Conservation (phyloP, 1,284 basidiomycete genomes). For the Athelia psychrophila region DNA sequence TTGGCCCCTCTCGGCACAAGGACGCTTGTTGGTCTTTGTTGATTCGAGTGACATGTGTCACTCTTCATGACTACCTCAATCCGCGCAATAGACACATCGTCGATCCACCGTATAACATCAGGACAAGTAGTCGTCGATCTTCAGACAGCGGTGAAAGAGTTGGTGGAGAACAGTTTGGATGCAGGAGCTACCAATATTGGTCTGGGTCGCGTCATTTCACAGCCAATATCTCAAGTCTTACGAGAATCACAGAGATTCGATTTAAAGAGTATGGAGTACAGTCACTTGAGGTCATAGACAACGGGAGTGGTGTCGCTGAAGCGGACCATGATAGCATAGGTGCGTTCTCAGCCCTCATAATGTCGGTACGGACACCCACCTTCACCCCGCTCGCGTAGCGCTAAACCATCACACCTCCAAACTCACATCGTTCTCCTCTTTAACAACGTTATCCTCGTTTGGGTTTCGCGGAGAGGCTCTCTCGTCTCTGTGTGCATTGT, state of each 20-base stretch:
- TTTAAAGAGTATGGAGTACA: constrained; percentile 89
- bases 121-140: constrained; percentile 96
- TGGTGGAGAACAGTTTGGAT: constrained; percentile 96
- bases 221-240: not conserved
- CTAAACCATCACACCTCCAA: constrained; percentile 97
- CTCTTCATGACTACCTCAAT: constrained; percentile 32
- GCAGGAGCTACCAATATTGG: constrained; percentile 88
- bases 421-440: constrained; percentile 73
- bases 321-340: constrained; percentile 80
- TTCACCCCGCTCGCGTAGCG: constrained; percentile 37
- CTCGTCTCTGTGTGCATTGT: constrained; percentile 88
- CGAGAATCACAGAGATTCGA: constrained; percentile 69
- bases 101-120: constrained; percentile 85
- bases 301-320: constrained; percentile 84
- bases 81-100: constrained; percentile 67
- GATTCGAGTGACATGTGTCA: too few relatives aligned
- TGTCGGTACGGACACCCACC: not conserved
- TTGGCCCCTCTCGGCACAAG: too few relatives aligned
- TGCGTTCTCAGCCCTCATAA: constrained; percentile 21
- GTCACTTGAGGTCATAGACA: constrained; percentile 90
- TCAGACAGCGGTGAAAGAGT: constrained; percentile 92
- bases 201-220: constrained; percentile 31
- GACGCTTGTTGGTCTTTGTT: too few relatives aligned
- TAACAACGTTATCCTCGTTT: constrained; percentile 80
- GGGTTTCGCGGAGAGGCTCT: constrained; percentile 97